Conservation (phyloP, 1,284 basidiomycete genomes). For the Cutaneotrichosporon arboriforme region DNA sequence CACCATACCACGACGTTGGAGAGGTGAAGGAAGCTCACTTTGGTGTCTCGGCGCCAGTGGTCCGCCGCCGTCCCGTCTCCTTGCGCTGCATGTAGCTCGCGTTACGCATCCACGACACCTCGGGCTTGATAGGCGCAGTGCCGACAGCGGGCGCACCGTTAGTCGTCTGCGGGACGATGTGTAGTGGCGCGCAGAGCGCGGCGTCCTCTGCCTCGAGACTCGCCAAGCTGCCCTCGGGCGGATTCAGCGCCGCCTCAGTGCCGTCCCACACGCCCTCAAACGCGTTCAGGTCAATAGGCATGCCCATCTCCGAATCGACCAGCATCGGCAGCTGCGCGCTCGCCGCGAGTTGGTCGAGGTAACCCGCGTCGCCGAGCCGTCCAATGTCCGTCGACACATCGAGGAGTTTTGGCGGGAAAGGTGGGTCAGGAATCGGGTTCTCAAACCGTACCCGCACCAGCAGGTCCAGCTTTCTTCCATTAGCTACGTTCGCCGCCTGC, state of each 20-base stretch:
- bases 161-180: slow-evolving; percentile 8
- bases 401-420: slow-evolving; percentile 88
- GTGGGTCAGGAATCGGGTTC: slow-evolving; percentile 86
- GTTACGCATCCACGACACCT: slow-evolving; percentile 82
- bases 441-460: slow-evolving; percentile 85
- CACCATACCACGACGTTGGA: background rate
- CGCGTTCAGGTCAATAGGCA: slow-evolving; percentile 79
- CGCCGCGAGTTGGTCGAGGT: slow-evolving; percentile 70
- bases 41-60: slow-evolving; percentile 14
- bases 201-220: slow-evolving; percentile 32
- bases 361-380: slow-evolving; percentile 77
- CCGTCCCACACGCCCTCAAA: slow-evolving; percentile 81
- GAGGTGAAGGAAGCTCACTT: slow-evolving; percentile 14
- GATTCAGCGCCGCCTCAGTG: slow-evolving; percentile 61
- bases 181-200: slow-evolving; percentile 32
- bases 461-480: slow-evolving; percentile 56
- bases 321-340: slow-evolving; percentile 83
- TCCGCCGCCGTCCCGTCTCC: slow-evolving; percentile 23
- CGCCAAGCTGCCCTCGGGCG: slow-evolving; percentile 60
- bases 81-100: slow-evolving; percentile 73
- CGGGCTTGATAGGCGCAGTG: slow-evolving; percentile 28
- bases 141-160: slow-evolving; percentile 6
- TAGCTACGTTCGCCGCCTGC: background rate
- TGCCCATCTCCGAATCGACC: slow-evolving; percentile 86
- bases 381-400: slow-evolving; percentile 74